Percentiles rank a stretch among this genome's conserved stretches.
These are phyloP conservation scores for Diutina ranongensis DNA, from an alignment of 1,139 yeast species.

Conservation along the genomic window DNA sequence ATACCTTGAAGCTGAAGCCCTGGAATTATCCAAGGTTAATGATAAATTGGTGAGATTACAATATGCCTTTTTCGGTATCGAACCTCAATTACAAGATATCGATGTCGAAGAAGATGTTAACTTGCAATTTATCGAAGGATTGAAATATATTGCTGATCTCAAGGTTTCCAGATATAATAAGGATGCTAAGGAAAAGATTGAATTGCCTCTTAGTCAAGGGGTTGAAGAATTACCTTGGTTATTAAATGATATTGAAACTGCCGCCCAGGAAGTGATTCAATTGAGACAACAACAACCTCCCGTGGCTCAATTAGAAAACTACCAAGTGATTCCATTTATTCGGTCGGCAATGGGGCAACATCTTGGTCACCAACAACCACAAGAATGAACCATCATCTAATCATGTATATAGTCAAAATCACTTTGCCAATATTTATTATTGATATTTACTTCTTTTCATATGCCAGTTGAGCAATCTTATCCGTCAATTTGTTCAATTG, in stretches of 20 bases:
- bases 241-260: slow-evolving; percentile 28
- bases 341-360: background rate
- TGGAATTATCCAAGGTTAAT: slow-evolving; percentile 48
- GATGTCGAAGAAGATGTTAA: slow-evolving; percentile 40
- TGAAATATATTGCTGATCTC: slow-evolving; percentile 53
- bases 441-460: slow-evolving; percentile 13
- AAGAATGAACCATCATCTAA: too few relatives aligned
- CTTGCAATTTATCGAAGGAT: slow-evolving; percentile 49
- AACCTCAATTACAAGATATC: slow-evolving; percentile 34
- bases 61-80: slow-evolving; percentile 71
- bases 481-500: slow-evolving; percentile 21
- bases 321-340: background rate
- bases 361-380: background rate
- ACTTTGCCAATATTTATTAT: background rate
- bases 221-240: slow-evolving; percentile 35
- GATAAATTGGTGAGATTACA: slow-evolving; percentile 70
- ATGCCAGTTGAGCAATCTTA: slow-evolving; percentile 18
- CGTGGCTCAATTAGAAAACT: background rate
- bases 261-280: slow-evolving; percentile 43
- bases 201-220: slow-evolving; percentile 26
- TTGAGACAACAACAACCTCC: slow-evolving; percentile 19
- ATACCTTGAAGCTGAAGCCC: slow-evolving; percentile 46
- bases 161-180: slow-evolving; percentile 33
- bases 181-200: slow-evolving; percentile 11
- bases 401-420: background rate